These are phyloP conservation scores for Quercus phellos DNA, from an alignment of 331 rosid genomes.

Conservation along the genomic window DNA sequence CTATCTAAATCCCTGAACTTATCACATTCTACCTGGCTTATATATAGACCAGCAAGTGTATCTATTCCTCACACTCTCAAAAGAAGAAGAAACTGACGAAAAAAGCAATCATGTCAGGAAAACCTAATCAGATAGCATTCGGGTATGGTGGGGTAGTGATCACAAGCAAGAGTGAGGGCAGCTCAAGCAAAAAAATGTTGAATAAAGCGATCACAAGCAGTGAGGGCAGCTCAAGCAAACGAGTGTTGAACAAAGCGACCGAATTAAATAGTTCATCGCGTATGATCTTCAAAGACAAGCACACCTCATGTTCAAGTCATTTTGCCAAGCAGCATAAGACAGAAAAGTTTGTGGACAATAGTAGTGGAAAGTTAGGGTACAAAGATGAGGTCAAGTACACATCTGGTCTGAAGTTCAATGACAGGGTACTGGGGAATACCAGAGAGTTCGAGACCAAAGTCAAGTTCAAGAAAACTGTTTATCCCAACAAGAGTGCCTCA, in stretches of 20 bases:
- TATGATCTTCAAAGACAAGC: background rate
- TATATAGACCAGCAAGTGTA: too few relatives aligned
- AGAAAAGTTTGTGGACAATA: background rate
- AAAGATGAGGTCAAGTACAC: constrained; percentile 2
- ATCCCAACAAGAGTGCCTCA: background rate
- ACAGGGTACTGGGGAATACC: background rate
- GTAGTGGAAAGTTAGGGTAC: background rate
- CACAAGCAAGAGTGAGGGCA: background rate
- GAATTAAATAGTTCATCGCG: background rate
- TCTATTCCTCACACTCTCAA: too few relatives aligned
- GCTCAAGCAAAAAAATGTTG: too few relatives aligned
- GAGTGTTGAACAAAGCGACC: background rate
- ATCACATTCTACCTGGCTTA: too few relatives aligned
- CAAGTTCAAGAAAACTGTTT: background rate
- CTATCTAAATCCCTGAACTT: too few relatives aligned
- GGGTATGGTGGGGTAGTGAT: too few relatives aligned
- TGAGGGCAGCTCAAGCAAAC: background rate
- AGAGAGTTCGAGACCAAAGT: background rate
- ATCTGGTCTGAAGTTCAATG: background rate
- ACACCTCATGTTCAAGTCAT: background rate
- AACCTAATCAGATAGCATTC: too few relatives aligned
- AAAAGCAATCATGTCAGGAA: too few relatives aligned
- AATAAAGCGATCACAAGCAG: background rate
- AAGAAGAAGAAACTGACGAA: too few relatives aligned
- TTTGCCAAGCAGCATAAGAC: background rate